Base-by-base conservation (phyloP, 495 filamentous ascomycete species). In the Aspergillus mulundensis region DNA sequence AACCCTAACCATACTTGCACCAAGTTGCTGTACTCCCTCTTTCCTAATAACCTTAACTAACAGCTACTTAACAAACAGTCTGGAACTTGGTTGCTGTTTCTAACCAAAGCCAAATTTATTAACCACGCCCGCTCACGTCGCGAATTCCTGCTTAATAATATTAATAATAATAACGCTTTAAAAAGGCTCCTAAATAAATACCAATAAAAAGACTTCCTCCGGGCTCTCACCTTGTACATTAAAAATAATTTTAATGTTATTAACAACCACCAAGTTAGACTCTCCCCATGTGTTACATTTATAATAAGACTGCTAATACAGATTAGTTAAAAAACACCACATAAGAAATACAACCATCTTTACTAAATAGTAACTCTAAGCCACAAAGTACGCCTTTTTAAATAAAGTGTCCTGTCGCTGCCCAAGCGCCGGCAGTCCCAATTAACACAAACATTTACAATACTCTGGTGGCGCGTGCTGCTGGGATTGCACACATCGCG, bases 31-130 rank as follows among this genome's bases (percentile, higher is more conserved):
- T 85, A 87, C 28, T 80, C 87, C 50, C 68, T 95, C 0, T 96
- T 96, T 62, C 87, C 90, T 0, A 70, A 76, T 5, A 78, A 86
- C 41, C 74, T 94, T 57, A 86, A 89, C 48, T 76, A 84, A 20
- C 70, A 71, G 2, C 67, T 95, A 2, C 74, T 85, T 41, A 77
- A 76, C 21, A 79, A 87, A 44, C 88, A 87, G 59, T 81, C 85
- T 0, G 83, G 84, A 24, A 77, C 80, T 21, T 77, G 81, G 7
- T 78, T 81, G 59, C 69, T 95, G 53, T 84, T 83, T 3, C 77
- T 82, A 0, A 85, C 82, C 55, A 92, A 96, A 66, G 74, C 81
- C n/a, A 85, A 87, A 50, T 91, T 96, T 61, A 72, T 91, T 30
- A 75, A 76, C 7, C 80, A 83, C 23, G 76, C 86, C 14, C 74